Base-by-base conservation (phyloP, 108 stramenopile species). In the Conticribra weissflogii region DNA sequence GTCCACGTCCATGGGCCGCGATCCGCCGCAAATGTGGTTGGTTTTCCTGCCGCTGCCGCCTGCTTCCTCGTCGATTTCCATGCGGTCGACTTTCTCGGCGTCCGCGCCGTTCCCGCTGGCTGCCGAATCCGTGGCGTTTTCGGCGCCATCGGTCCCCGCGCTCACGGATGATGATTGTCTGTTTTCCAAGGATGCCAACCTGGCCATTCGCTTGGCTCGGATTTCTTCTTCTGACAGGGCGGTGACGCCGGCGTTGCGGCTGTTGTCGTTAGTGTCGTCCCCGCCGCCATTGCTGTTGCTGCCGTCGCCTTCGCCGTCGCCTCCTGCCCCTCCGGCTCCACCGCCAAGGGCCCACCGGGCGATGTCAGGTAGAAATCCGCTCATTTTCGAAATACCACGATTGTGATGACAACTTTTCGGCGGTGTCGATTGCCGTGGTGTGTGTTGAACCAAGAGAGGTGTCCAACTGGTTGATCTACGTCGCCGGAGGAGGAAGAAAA, bases 271-370 rank as follows among this genome's bases (percentile, higher is more conserved):
- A 22, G 54, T 33, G 33, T 56, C 63, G 23, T 56, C 41, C 50
- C 56, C 9, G 63, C 36, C 41, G 31, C 51, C 28, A 36, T 48
- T 50, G 41, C 34, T 68, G 52, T 45, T 63, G 63, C 29, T 54
- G 41, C 44, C 55, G 32, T 62, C 68, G 45, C 55, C 52, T 33
- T 63, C 5, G 53, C 75, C 64, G 64, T 71, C 63, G 27, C 73
- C 48, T 22, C 59, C 50, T 18, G 22, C 50, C n/a, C 29, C 60
- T n/a, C 74, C 68, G 21, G 80, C 81, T 8, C 81, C 83, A 44
- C 91, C 91, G 15, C 92, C 68, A 19, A 93, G 71, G 18, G 92
- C 92, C 92, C 92, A 93, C 36, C 71, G 75, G 19, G 92, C 88
- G 50, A 93, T 51, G 48, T 88, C 87, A 19, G 92, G 87, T 30